phyloP scores from a whole-genome alignment of 768 basidiomycete species.

The Podaxis sp. region DNA sequence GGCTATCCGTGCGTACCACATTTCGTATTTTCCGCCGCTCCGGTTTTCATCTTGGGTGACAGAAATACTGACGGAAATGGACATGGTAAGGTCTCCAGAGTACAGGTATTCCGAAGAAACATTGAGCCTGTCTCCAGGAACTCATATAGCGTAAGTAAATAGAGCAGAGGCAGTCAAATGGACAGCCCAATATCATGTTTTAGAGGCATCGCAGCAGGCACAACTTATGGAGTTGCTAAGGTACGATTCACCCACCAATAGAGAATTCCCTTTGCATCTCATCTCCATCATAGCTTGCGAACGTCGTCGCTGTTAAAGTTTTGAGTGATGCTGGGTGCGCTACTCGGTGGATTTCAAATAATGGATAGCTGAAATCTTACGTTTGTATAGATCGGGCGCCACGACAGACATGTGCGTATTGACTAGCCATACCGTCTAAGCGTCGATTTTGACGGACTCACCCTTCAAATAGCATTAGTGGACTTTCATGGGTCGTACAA shows the following conservation, averaged over 20 bases:
- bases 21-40: too few relatives aligned
- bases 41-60: not conserved
- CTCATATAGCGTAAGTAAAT: not conserved
- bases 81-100: not conserved
- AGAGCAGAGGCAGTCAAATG: not conserved
- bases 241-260: not conserved
- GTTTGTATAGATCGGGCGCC: not conserved
- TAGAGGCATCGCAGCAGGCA: constrained; percentile 19
- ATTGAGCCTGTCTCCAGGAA: not conserved
- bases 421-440: not conserved
- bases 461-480: not conserved
- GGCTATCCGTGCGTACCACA: constrained; percentile 17
- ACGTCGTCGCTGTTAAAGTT: constrained; percentile 41
- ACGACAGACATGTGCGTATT: not conserved
- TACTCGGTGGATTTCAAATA: not conserved
- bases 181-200: not conserved
- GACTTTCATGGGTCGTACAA: not conserved
- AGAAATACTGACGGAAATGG: not conserved
- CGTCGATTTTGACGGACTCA: not conserved
- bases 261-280: not conserved
- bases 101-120: not conserved
- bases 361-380: not conserved
- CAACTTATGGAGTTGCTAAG: constrained; percentile 21
- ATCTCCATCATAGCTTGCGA: constrained; percentile 19
- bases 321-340: constrained; percentile 30